phyloP scores from a whole-genome alignment of 2,329 filamentous ascomycete species.

The Cladosporium sp. region DNA sequence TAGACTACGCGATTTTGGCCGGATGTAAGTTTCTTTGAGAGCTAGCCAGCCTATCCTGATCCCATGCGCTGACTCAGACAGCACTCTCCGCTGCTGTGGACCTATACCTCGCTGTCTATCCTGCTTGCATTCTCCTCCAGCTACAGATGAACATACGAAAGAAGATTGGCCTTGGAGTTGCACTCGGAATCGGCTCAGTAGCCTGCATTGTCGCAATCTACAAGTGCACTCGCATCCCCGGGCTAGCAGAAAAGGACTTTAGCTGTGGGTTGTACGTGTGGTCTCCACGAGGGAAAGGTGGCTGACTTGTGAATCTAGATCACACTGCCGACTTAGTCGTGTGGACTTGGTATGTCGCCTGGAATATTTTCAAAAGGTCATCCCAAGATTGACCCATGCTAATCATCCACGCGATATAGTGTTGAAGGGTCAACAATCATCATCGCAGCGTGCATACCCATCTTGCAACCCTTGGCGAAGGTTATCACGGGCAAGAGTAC shows the following conservation, averaged over 20 bases:
- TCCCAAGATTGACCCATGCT: neutral
- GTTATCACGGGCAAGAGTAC: neutral
- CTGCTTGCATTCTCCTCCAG: constrained; percentile 34
- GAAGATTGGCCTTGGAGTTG: constrained; percentile 38
- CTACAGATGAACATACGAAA: constrained; percentile 38
- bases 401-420: constrained; percentile 1
- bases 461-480: constrained; percentile 28
- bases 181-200: constrained; percentile 39
- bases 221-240: constrained; percentile 31
- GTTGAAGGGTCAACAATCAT: constrained; percentile 34
- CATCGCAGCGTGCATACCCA: constrained; percentile 35
- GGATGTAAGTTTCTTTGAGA: too few relatives aligned
- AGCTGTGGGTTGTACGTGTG: constrained; percentile 23
- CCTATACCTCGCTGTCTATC: constrained; percentile 42
- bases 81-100: constrained; percentile 25
- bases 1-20: too few relatives aligned
- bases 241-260: constrained; percentile 28
- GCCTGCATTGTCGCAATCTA: constrained; percentile 31
- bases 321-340: constrained; percentile 42
- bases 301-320: constrained; percentile 13
- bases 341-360: constrained; percentile 35
- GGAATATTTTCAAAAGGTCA: too few relatives aligned
- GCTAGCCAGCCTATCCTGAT: too few relatives aligned
- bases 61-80: neutral
- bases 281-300: too few relatives aligned